Evolutionary conservation across 75 land plant species (phyloP).

Genomic region (Selaginella tamariscina): DNA sequence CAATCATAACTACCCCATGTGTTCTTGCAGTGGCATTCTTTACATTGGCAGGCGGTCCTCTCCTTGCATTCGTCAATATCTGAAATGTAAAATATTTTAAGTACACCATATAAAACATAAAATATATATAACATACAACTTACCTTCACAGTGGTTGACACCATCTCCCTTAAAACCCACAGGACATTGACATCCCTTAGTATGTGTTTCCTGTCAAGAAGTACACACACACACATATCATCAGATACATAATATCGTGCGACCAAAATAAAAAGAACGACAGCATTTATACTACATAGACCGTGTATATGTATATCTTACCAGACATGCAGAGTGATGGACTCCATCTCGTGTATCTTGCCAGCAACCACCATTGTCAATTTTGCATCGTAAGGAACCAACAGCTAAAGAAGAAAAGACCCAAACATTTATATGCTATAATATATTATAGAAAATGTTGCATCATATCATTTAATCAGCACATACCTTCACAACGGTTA

Average conservation of each 20-base stretch:
- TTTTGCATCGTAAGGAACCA: conserved; percentile 26
- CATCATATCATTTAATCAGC: background rate
- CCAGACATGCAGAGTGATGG: conserved; percentile 62
- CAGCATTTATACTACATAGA: no score
- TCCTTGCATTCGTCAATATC: conserved; percentile 10
- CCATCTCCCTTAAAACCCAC: conserved; percentile 81
- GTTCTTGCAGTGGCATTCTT: conserved; percentile 81
- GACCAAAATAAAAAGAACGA: no score
- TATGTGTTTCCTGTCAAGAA: conserved; percentile 30
- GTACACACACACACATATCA: background rate
- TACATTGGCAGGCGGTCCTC: background rate
- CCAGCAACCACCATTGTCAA: conserved; percentile 90
- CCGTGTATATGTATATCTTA: no score
- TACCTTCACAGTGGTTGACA: conserved; percentile 48
- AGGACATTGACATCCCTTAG: conserved; percentile 62
- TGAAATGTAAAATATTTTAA: background rate
- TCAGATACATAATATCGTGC: no score
- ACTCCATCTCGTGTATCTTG: conserved; percentile 43
- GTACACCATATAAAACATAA: no score
- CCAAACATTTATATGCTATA: no score
- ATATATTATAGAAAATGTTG: no score
- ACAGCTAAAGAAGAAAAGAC: background rate
- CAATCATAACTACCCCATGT: conserved; percentile 98
- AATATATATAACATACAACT: background rate
- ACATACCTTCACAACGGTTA: background rate